Conservation (phyloP, 2,329 filamentous ascomycete genomes). For the Neobulgaria alba region DNA sequence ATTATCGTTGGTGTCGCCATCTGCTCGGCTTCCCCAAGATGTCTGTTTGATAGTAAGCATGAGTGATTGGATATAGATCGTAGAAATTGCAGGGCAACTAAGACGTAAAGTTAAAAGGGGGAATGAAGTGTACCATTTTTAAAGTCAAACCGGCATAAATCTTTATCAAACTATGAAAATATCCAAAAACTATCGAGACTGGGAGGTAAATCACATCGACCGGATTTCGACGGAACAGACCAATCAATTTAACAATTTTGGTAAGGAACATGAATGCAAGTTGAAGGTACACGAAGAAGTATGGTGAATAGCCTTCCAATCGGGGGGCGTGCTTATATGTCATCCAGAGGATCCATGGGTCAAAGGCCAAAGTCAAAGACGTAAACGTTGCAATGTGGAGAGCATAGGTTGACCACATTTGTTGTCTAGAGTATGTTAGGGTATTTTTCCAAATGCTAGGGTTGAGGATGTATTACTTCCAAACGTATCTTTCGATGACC, state of each 20-base stretch:
- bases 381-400: conserved; percentile 89
- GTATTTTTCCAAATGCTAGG: background rate
- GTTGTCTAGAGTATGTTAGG: conserved; percentile 50
- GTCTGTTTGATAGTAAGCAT: too few relatives aligned
- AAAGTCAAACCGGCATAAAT: conserved; percentile 77
- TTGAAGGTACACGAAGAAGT: conserved; percentile 51
- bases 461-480: conserved; percentile 56
- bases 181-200: conserved; percentile 83
- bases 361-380: conserved; percentile 73
- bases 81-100: conserved; percentile 1
- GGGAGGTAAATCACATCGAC: conserved; percentile 72
- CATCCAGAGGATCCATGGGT: conserved; percentile 62
- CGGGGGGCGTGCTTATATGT: conserved; percentile 57
- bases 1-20: conserved; percentile 77
- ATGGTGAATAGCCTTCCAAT: conserved; percentile 47
- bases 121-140: conserved; percentile 59
- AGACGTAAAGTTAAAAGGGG: background rate
- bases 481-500: conserved; percentile 73
- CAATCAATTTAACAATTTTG: conserved; percentile 85
- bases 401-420: conserved; percentile 89
- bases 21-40: conserved; percentile 89
- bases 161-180: conserved; percentile 89
- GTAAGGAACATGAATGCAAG: conserved; percentile 74
- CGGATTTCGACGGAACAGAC: conserved; percentile 78
- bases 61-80: conserved; percentile 18